Base-by-base conservation (phyloP, 2,329 filamentous ascomycete species). In the Diplocarpon mali region DNA sequence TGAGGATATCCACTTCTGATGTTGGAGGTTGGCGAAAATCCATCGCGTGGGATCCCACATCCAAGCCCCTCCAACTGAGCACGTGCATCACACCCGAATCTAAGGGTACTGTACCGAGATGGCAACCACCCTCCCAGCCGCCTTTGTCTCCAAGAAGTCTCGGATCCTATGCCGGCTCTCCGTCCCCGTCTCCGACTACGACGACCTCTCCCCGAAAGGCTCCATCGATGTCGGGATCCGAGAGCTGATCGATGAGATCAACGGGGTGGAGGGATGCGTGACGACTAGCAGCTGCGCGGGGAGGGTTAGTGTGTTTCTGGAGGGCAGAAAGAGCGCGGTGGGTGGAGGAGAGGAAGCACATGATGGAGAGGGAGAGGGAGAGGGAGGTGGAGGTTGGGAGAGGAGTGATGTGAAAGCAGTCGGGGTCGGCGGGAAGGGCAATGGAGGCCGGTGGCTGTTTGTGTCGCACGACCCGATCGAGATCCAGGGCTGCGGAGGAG, bases 271-370 rank as follows among this genome's bases (percentile, higher is more conserved):
- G 1, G 87, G 85, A 1, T 75, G 89, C 34, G 87, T 93, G 29
- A 95, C 90, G 1, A 95, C 89, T 2, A 95, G 88, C 65, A 95
- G 88, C 64, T 96, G 90, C 62, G 85, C 87, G 2, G 90, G 90
- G 0, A 72, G 90, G 42, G 76, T 93, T 38, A 89, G 84, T 52
- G 84, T 95, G 3, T 96, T 93, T 59, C 69, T 93, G 1, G 90
- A 95, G 66, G 89, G 89, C 1, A 68, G 67, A 36, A 83, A 77
- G 40, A 47, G 20, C 30, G 34, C 38, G 42, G 17, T 39, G 28
- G 5, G 40, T 39, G 11, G 32, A 44, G 24, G 8, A 43, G 14
- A 27, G 10, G 34, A 31, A 35, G 40, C 34, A 15, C 28, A 40
- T 39, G 17, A 20, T 38, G 41, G 38, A 39, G 29, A 40, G 8